Base-by-base conservation (phyloP, 2,329 filamentous ascomycete species). In the Cladosporium sp. region DNA sequence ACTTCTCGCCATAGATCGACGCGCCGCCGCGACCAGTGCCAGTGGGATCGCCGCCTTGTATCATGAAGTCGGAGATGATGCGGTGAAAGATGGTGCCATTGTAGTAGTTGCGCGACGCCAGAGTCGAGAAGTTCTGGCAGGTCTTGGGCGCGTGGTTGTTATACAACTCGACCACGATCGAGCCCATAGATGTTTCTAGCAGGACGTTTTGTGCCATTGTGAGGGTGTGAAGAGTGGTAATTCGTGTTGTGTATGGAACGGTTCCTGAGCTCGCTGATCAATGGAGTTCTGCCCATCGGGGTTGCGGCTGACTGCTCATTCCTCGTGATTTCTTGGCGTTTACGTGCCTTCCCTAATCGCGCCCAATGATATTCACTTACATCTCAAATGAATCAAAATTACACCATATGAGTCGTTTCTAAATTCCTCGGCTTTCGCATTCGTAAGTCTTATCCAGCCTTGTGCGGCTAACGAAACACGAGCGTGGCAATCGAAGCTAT, bases 41-140 rank as follows among this genome's bases (percentile, higher is more conserved):
- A 0, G 92, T 96, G 1, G 92, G 92, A 69, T 99, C 93, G 53
- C 92, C 64, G 39, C 64, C 60, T 74, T 97, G 92, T 52, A 95
- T 79, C 92, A 99, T 97, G 77, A 99, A 99, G 71, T 89, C 83
- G 47, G 89, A 84, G 65, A 99, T 97, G 61, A 97, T 85, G 68
- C 93, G 90, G 51, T 97, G 93, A 79, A 97, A 92, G 64, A 91
- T 74, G 53, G 88, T 82, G 66, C 73, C 76, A 73, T 93, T 82
- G 80, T 96, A 99, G 80, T 96, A 97, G 60, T 88, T 88, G 60
- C 90, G 80, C 55, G 80, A 75, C 17, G 84, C 83, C 45, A 97
- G 88, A 4, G 86, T 88, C 20, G 79, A 68, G 73, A 97, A 97
- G 78, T 97, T 69, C 38, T 66, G 57, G 58, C 64, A 68, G 8